phyloP scores from a whole-genome alignment of 352 stramenopile genomes.

The Pythium aristosporum region DNA sequence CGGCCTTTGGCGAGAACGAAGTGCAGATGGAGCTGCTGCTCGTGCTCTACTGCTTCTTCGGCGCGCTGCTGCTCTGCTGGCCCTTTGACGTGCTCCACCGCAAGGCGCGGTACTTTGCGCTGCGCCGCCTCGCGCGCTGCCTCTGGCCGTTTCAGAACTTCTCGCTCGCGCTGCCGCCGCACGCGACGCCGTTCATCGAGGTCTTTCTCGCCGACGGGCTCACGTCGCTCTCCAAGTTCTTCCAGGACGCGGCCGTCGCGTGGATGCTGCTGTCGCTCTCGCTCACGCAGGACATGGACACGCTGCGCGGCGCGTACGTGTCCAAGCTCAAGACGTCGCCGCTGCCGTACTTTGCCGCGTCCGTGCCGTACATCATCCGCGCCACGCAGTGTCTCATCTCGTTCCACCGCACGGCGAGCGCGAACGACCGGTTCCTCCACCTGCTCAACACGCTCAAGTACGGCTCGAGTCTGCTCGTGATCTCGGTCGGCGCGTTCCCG shows the following conservation, averaged over 20 bases:
- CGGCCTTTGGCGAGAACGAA: slow-evolving; percentile 48
- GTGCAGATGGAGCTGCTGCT: slow-evolving; percentile 69
- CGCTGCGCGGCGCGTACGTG: slow-evolving; percentile 51
- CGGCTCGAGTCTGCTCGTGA: slow-evolving; percentile 75
- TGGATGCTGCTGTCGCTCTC: slow-evolving; percentile 62
- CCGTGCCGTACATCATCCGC: slow-evolving; percentile 76
- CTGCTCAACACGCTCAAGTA: slow-evolving; percentile 88
- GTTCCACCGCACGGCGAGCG: slow-evolving; percentile 64
- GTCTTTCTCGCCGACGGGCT: slow-evolving; percentile 81
- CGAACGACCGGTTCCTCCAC: slow-evolving; percentile 79
- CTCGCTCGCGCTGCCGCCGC: slow-evolving; percentile 45
- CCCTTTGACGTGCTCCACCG: slow-evolving; percentile 69
- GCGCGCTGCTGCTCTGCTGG: slow-evolving; percentile 49
- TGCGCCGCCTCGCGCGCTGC: slow-evolving; percentile 50
- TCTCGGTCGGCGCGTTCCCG: slow-evolving; percentile 71
- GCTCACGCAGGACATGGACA: slow-evolving; percentile 43
- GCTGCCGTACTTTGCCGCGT: slow-evolving; percentile 70
- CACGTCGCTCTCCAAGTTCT: slow-evolving; percentile 85
- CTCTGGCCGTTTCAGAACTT: slow-evolving; percentile 73
- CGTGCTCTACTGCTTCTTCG: slow-evolving; percentile 54
- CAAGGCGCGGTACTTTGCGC: slow-evolving; percentile 60
- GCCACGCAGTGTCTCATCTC: slow-evolving; percentile 81
- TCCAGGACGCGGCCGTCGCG: slow-evolving; percentile 66
- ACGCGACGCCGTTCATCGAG: slow-evolving; percentile 70
- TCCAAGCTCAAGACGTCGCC: slow-evolving; percentile 74